Evolutionary conservation across 805 yeast genomes (phyloP).

Genomic region (Wickerhamomyces alni): DNA sequence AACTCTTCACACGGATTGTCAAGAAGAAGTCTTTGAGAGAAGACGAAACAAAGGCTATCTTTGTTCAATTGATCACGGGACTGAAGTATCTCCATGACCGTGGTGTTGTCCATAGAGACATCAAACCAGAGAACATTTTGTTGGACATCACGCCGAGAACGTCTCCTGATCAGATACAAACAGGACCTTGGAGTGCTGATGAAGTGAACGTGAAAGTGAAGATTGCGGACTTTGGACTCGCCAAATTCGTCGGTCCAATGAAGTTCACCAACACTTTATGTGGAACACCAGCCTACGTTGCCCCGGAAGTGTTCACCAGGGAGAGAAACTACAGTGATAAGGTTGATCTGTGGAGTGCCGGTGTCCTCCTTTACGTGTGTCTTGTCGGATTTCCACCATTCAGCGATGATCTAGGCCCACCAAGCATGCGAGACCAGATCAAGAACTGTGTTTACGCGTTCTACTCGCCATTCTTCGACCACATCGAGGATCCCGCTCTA

Average conservation of each 20-base stretch:
- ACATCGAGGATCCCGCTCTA: conserved; percentile 54
- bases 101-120: conserved; percentile 72
- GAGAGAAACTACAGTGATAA: conserved; percentile 56
- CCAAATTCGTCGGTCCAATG: conserved; percentile 57
- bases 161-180: conserved; percentile 20
- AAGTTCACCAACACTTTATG: conserved; percentile 74
- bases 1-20: conserved; percentile 66
- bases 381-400: conserved; percentile 84
- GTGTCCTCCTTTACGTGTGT: conserved; percentile 72
- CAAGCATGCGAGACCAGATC: conserved; percentile 71
- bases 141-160: conserved; percentile 41
- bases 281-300: conserved; percentile 86
- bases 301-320: conserved; percentile 65
- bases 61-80: conserved; percentile 62
- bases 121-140: conserved; percentile 73
- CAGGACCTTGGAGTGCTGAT: conserved; percentile 39
- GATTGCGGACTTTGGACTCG: conserved; percentile 77
- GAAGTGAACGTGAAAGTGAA: conserved; percentile 63
- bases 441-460: conserved; percentile 62
- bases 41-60: conserved; percentile 55
- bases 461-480: conserved; percentile 77
- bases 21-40: conserved; percentile 55
- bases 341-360: conserved; percentile 80
- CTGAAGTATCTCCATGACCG: conserved; percentile 58
- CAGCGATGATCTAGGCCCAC: conserved; percentile 77